A percentile compares a stretch with the other conserved stretches of the same genome.
Conservation (phyloP, 495 filamentous ascomycete species). For the Hypoxylon fuscum region DNA sequence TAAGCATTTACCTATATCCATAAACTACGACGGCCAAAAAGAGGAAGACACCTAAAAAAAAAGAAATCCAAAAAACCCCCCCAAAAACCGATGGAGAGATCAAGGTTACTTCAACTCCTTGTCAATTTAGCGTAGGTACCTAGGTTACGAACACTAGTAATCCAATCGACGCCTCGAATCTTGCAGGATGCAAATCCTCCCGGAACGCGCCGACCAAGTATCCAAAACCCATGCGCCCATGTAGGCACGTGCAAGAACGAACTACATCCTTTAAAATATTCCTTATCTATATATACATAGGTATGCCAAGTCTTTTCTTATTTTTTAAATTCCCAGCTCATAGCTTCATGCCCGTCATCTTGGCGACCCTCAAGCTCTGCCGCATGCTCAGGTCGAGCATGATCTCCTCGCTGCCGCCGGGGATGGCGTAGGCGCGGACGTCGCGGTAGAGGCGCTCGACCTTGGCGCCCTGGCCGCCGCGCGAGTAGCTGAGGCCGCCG, state of each 20-base stretch:
- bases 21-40: too few relatives aligned
- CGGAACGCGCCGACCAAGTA: conserved; percentile 11
- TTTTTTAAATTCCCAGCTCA: too few relatives aligned
- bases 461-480: conserved; percentile 95
- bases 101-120: too few relatives aligned
- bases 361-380: conserved; percentile 87
- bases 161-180: conserved; percentile 3
- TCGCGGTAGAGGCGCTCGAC: conserved; percentile 95
- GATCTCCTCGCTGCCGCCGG: conserved; percentile 96
- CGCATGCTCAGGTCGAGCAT: conserved; percentile 98
- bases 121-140: background rate
- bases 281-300: conserved; percentile 14
- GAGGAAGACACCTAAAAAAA: too few relatives aligned
- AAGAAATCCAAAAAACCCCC: background rate
- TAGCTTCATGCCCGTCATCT: conserved; percentile 95
- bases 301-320: background rate
- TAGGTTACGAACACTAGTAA: conserved; percentile 2
- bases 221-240: conserved; percentile 16
- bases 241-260: background rate
- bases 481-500: conserved; percentile 89
- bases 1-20: too few relatives aligned
- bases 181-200: conserved; percentile 16
- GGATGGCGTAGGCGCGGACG: conserved; percentile 97
- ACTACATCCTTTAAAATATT: background rate
- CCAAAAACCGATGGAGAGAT: background rate